Evolutionary conservation across 2,329 filamentous ascomycete genomes (phyloP).

Genomic region (Pleomassaria siparia): DNA sequence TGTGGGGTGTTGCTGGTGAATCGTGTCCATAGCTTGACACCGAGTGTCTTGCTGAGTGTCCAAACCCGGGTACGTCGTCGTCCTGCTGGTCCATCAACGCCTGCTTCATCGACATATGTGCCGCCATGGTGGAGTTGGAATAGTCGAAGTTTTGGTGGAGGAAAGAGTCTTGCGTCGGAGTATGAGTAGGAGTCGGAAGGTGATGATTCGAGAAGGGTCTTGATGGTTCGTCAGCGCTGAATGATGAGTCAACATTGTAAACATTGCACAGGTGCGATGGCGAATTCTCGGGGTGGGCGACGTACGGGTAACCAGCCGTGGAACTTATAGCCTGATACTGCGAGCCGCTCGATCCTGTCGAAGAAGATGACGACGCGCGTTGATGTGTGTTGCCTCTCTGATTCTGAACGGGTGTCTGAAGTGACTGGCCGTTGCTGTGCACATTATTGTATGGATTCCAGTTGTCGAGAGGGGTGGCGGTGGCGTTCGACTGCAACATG

Average conservation of each 20-base stretch:
- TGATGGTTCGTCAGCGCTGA: conserved; percentile 39
- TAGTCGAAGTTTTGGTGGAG: conserved; percentile 49
- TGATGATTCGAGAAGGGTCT: conserved; percentile 50
- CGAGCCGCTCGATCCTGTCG: conserved; percentile 40
- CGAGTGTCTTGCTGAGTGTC: conserved; percentile 58
- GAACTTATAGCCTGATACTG: conserved; percentile 35
- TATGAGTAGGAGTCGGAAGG: conserved; percentile 58
- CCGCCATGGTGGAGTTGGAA: conserved; percentile 49
- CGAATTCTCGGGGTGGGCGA: conserved; percentile 49
- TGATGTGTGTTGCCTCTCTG: conserved; percentile 34
- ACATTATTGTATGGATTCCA: conserved; percentile 38
- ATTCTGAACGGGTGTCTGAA: conserved; percentile 35
- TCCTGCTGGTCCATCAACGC: conserved; percentile 58
- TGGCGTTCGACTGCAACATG: conserved; percentile 33
- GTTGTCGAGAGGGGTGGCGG: conserved; percentile 26
- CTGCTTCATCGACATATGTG: conserved; percentile 63
- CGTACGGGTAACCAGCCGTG: conserved; percentile 42
- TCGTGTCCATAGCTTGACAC: conserved; percentile 63
- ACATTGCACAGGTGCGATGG: conserved; percentile 44
- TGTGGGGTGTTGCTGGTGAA: conserved; percentile 63
- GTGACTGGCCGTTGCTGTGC: conserved; percentile 28
- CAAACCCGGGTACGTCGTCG: conserved; percentile 54
- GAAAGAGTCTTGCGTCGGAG: conserved; percentile 55
- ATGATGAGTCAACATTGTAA: conserved; percentile 35
- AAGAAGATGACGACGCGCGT: conserved; percentile 43